Percentiles rank a stretch among this genome's conserved stretches.
Evolutionary conservation across 805 yeast species (phyloP).

Genomic region (Diddensiella caesifluorescens): DNA sequence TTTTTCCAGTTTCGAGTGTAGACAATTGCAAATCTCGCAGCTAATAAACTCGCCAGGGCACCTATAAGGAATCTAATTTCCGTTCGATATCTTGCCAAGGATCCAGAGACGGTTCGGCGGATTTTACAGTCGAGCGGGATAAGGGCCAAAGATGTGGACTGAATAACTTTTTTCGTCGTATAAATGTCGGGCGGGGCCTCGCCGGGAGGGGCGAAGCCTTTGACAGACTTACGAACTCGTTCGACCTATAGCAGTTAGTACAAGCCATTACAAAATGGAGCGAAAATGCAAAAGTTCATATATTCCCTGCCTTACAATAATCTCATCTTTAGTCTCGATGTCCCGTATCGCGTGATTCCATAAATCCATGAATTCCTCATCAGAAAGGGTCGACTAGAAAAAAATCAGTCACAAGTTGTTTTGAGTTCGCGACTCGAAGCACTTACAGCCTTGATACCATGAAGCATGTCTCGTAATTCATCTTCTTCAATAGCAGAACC

Average conservation of each 20-base stretch:
- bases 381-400: constrained; percentile 23
- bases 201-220: constrained; percentile 18
- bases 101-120: constrained; percentile 13
- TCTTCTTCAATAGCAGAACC: constrained; percentile 36
- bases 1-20: neutral
- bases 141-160: constrained; percentile 23
- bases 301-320: constrained; percentile 23
- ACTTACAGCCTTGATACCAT: constrained; percentile 20
- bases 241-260: constrained; percentile 11
- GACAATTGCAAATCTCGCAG: constrained; percentile 3
- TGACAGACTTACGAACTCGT: constrained; percentile 16
- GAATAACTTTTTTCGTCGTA: constrained; percentile 18
- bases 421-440: neutral
- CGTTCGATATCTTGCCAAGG: constrained; percentile 21
- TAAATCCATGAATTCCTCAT: constrained; percentile 65
- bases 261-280: neutral
- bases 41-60: constrained; percentile 1
- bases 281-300: neutral
- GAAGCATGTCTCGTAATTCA: constrained; percentile 22
- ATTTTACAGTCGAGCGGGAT: constrained; percentile 22
- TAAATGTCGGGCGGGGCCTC: constrained; percentile 13
- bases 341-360: constrained; percentile 64
- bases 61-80: constrained; percentile 9
- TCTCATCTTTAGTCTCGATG: constrained; percentile 45
- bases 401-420: neutral